Percentiles rank a stretch among this genome's conserved stretches.
phyloP scores from a whole-genome alignment of 1,284 basidiomycete species.

The Sanghuangporus sanghuang region DNA sequence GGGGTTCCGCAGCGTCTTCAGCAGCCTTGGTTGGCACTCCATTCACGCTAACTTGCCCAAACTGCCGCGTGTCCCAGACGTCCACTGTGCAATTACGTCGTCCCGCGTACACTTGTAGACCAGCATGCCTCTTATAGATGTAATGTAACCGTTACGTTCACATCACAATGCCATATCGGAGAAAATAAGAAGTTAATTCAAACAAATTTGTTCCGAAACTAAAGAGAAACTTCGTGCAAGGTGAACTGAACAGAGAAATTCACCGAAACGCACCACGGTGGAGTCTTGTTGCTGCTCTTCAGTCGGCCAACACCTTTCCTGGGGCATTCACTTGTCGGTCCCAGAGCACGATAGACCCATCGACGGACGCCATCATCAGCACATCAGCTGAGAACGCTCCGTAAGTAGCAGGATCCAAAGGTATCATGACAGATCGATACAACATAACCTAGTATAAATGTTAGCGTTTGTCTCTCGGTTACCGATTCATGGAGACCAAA shows the following conservation, averaged over 20 bases:
- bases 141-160: background rate
- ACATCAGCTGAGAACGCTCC: constrained; percentile 75
- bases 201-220: background rate
- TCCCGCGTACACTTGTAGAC: constrained; percentile 89
- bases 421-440: constrained; percentile 17
- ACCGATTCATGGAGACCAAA: constrained; percentile 15
- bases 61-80: constrained; percentile 87
- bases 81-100: constrained; percentile 89
- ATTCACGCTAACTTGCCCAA: constrained; percentile 47
- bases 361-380: constrained; percentile 85
- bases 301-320: constrained; percentile 77
- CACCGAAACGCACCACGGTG: constrained; percentile 94
- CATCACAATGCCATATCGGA: background rate
- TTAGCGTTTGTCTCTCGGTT: constrained; percentile 50
- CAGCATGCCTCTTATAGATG: constrained; percentile 78
- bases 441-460: constrained; percentile 46
- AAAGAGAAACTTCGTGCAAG: background rate
- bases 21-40: constrained; percentile 66
- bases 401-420: constrained; percentile 55
- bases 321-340: constrained; percentile 70
- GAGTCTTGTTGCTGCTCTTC: constrained; percentile 84
- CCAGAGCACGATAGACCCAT: constrained; percentile 91
- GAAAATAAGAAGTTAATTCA: background rate
- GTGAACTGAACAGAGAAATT: background rate
- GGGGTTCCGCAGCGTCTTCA: constrained; percentile 84